Evolutionary conservation across 2,329 filamentous ascomycete species (phyloP).

Genomic region (Alternaria sp.): DNA sequence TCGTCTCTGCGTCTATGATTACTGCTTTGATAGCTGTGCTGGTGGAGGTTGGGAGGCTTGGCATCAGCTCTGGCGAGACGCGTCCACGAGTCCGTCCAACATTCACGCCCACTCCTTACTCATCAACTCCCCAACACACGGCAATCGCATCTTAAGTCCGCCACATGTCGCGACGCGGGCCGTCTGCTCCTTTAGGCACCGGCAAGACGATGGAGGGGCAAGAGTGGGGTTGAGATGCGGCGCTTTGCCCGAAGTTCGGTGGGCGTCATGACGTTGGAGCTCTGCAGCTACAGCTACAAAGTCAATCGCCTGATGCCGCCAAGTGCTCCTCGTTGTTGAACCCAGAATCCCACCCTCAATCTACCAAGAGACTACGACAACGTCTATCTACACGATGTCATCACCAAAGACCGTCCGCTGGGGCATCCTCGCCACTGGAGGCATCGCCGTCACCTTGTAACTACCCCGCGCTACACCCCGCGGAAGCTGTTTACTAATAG

Average conservation of each 20-base stretch:
- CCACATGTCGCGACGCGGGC: background rate
- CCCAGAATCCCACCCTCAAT: background rate
- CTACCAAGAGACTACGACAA: background rate
- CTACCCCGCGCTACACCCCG: conserved; percentile 26
- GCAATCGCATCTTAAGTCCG: background rate
- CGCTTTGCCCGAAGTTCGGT: conserved; percentile 6
- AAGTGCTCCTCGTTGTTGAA: background rate
- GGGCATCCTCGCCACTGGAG: conserved; percentile 58
- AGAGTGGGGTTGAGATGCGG: conserved; percentile 24
- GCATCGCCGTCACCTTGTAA: conserved; percentile 55
- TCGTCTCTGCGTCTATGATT: background rate
- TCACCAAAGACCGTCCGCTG: conserved; percentile 49
- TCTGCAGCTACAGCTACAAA: conserved; percentile 1
- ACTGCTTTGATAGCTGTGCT: background rate
- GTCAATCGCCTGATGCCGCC: background rate
- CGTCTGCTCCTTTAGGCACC: conserved; percentile 9
- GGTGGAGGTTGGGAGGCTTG: background rate
- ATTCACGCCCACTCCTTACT: background rate
- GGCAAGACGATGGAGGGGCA: conserved; percentile 7
- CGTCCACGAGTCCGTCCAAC: background rate
- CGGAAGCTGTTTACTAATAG: conserved; percentile 13
- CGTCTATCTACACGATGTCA: conserved; percentile 30
- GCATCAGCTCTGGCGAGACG: background rate
- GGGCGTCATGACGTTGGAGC: conserved; percentile 22
- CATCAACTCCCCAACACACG: background rate